phyloP scores from a whole-genome alignment of 768 basidiomycete species.

The Tubosaeta sp. region DNA sequence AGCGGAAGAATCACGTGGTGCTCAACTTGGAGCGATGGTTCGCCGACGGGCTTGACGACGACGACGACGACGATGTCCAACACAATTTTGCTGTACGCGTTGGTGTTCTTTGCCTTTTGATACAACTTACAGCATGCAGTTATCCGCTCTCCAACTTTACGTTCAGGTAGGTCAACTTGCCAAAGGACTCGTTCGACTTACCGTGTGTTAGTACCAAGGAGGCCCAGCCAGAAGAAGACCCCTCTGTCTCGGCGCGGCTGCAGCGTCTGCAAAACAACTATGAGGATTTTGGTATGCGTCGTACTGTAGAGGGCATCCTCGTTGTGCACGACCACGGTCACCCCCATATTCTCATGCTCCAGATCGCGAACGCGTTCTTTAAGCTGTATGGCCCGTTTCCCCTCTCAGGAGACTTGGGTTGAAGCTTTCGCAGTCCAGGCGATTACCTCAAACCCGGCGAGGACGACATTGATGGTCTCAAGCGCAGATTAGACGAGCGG shows the following conservation, averaged over 20 bases:
- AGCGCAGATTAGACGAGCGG: conserved; percentile 82
- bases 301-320: conserved; percentile 76
- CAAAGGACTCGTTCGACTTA: conserved; percentile 8
- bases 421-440: conserved; percentile 62
- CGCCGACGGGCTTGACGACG: conserved; percentile 17
- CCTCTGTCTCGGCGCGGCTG: conserved; percentile 89
- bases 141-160: conserved; percentile 90
- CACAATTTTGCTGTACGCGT: conserved; percentile 46
- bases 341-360: conserved; percentile 96
- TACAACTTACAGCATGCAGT: conserved; percentile 32
- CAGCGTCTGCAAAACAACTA: conserved; percentile 95
- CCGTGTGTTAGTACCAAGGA: conserved; percentile 75
- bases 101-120: background rate
- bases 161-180: conserved; percentile 56
- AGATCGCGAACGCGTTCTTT: conserved; percentile 98
- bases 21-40: background rate
- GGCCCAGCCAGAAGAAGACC: conserved; percentile 95
- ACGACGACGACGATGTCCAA: conserved; percentile 42
- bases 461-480: conserved; percentile 87
- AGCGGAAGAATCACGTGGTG: conserved; percentile 10
- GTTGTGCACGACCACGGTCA: conserved; percentile 96
- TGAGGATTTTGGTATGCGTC: conserved; percentile 94
- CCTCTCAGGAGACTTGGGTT: background rate
- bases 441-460: conserved; percentile 98
- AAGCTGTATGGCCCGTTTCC: conserved; percentile 68